Conservation (phyloP, 768 basidiomycete genomes). For the Leccinum boreale region DNA sequence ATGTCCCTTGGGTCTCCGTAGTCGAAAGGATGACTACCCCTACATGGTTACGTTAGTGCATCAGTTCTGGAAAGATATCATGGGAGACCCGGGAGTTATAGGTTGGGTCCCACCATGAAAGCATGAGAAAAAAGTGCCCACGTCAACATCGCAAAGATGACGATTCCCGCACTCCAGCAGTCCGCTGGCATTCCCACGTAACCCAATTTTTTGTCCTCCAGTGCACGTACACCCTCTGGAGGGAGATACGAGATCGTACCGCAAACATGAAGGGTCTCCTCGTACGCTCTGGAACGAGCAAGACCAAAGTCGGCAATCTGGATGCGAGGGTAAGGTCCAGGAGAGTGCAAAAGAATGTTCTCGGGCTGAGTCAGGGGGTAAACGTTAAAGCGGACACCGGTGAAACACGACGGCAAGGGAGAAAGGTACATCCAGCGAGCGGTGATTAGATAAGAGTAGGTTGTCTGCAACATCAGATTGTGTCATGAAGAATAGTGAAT, state of each 20-base stretch:
- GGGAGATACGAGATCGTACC: constrained; percentile 87
- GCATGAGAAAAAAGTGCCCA: constrained; percentile 38
- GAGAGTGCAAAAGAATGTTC: constrained; percentile 73
- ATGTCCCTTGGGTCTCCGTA: constrained; percentile 37
- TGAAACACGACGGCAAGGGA: neutral
- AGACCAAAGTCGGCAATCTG: constrained; percentile 87
- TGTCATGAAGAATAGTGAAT: neutral
- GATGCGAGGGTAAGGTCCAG: constrained; percentile 84
- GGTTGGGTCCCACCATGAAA: neutral
- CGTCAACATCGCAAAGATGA: constrained; percentile 82
- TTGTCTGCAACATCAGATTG: neutral
- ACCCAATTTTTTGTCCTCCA: constrained; percentile 70
- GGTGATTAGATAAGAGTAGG: neutral
- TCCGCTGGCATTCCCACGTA: constrained; percentile 85
- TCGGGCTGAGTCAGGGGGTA: constrained; percentile 53
- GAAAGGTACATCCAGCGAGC: neutral
- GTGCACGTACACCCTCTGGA: constrained; percentile 77
- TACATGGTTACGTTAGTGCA: constrained; percentile 24
- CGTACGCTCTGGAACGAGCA: constrained; percentile 72
- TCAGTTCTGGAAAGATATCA: constrained; percentile 9
- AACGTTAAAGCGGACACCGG: neutral
- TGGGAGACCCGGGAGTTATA: neutral
- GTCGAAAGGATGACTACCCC: constrained; percentile 79
- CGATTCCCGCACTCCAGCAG: constrained; percentile 85
- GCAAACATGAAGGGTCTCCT: constrained; percentile 82